Percentiles rank a stretch among this genome's conserved stretches.
phyloP scores from a whole-genome alignment of 2,329 filamentous ascomycete genomes.

The Fusarium foetens region DNA sequence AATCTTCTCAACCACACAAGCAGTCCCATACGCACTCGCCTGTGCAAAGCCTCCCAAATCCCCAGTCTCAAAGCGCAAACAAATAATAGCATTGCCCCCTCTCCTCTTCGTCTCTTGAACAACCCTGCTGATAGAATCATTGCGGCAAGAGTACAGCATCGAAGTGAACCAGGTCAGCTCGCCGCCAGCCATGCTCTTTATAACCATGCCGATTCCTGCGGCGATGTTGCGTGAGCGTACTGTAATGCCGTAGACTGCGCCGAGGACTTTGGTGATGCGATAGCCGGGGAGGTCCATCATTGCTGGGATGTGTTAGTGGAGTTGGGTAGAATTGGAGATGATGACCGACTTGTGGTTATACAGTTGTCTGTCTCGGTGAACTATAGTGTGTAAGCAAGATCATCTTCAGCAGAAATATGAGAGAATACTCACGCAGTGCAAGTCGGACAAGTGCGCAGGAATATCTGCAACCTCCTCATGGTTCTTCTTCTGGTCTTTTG shows the following conservation, averaged over 20 bases:
- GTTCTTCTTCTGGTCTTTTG: slow-evolving; percentile 39
- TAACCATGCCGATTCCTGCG: slow-evolving; percentile 63
- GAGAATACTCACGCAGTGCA: slow-evolving; percentile 55
- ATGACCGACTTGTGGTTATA: slow-evolving; percentile 61
- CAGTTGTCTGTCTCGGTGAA: slow-evolving; percentile 69
- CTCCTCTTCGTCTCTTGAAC: slow-evolving; percentile 66
- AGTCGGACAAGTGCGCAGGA: slow-evolving; percentile 56
- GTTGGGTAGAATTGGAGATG: not conserved
- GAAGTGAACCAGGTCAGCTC: slow-evolving; percentile 69
- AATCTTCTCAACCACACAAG: slow-evolving; percentile 66
- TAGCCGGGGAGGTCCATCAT: slow-evolving; percentile 73
- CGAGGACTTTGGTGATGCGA: slow-evolving; percentile 65
- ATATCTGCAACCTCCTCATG: slow-evolving; percentile 49
- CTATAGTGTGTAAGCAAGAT: slow-evolving; percentile 6
- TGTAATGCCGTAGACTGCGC: slow-evolving; percentile 67
- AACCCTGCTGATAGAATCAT: slow-evolving; percentile 65
- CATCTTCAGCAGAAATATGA: no score
- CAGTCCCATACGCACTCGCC: slow-evolving; percentile 70
- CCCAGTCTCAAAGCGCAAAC: slow-evolving; percentile 66
- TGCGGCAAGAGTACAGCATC: slow-evolving; percentile 67
- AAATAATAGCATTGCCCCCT: slow-evolving; percentile 70
- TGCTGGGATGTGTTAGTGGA: slow-evolving; percentile 46
- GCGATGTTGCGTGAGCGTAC: slow-evolving; percentile 69
- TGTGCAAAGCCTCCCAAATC: slow-evolving; percentile 67
- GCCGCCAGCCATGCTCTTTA: slow-evolving; percentile 67